These are phyloP conservation scores for Teratosphaeria zuluensis DNA, from an alignment of 2,329 filamentous ascomycete species.

Conservation along the genomic window DNA sequence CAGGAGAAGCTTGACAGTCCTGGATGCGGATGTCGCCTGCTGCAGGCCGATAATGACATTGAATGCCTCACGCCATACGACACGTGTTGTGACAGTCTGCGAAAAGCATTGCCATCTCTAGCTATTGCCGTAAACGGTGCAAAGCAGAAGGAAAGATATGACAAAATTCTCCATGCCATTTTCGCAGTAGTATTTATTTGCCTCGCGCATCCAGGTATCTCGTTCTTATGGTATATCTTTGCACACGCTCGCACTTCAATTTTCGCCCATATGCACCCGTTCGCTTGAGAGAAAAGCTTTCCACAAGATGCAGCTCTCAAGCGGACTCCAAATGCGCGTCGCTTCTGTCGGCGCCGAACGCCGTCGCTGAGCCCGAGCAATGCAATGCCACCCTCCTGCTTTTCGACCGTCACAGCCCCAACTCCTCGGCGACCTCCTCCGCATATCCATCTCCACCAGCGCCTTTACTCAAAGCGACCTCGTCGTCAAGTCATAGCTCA, in stretches of 20 bases:
- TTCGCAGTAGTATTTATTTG: background rate
- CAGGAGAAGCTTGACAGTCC: too few relatives aligned
- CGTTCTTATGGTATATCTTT: background rate
- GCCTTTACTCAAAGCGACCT: constrained; percentile 23
- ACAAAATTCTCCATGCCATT: background rate
- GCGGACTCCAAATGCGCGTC: background rate
- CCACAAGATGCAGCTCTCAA: background rate
- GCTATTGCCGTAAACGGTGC: background rate
- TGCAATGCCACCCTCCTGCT: background rate
- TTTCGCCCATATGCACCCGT: background rate
- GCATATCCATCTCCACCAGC: background rate
- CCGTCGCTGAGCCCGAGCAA: background rate
- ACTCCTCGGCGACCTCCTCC: background rate
- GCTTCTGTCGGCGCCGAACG: background rate
- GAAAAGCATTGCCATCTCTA: too few relatives aligned
- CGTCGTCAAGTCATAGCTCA: constrained; percentile 69
- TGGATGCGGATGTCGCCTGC: too few relatives aligned
- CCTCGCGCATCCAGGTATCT: background rate
- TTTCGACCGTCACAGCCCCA: background rate
- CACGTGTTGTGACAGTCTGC: too few relatives aligned
- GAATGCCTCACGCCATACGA: too few relatives aligned
- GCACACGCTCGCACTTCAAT: background rate
- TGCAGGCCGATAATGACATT: too few relatives aligned
- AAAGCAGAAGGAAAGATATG: background rate
- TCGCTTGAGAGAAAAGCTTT: background rate